Evolutionary conservation across 2,329 filamentous ascomycete genomes (phyloP).

Genomic region (Exophiala mesophila): DNA sequence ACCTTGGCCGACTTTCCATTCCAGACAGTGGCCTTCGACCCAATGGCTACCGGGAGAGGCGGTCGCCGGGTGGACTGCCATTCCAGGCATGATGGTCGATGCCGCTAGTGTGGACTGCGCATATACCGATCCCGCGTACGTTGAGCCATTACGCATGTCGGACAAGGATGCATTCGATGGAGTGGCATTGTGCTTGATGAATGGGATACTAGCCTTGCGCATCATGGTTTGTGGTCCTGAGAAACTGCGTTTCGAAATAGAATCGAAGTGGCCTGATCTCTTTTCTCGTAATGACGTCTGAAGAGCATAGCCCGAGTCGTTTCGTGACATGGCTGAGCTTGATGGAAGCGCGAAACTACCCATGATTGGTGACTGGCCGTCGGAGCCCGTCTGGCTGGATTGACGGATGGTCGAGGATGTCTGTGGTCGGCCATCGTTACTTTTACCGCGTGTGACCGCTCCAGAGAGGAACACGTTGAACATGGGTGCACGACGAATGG

Average conservation of each 20-base stretch:
- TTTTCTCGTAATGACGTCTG: slow-evolving; percentile 87
- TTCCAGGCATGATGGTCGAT: slow-evolving; percentile 47
- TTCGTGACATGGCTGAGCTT: slow-evolving; percentile 74
- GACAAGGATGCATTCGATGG: slow-evolving; percentile 42
- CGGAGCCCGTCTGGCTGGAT: slow-evolving; percentile 55
- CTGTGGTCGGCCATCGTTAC: slow-evolving; percentile 54
- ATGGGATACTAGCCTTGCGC: slow-evolving; percentile 63
- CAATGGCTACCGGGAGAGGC: slow-evolving; percentile 41
- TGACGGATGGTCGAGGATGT: slow-evolving; percentile 58
- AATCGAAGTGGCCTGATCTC: slow-evolving; percentile 86
- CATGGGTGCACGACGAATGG: slow-evolving; percentile 56
- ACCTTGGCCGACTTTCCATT: slow-evolving; percentile 41
- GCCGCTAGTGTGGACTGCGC: slow-evolving; percentile 48
- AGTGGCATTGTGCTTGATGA: slow-evolving; percentile 57
- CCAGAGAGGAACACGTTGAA: slow-evolving; percentile 89
- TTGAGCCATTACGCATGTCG: slow-evolving; percentile 40
- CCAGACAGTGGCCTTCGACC: slow-evolving; percentile 47
- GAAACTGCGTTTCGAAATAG: slow-evolving; percentile 78
- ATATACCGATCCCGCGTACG: slow-evolving; percentile 47
- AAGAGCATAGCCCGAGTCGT: slow-evolving; percentile 85
- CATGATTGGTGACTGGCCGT: slow-evolving; percentile 64
- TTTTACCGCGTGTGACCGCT: slow-evolving; percentile 45
- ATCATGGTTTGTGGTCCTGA: slow-evolving; percentile 50
- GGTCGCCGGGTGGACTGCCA: slow-evolving; percentile 32
- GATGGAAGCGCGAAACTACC: slow-evolving; percentile 71